phyloP scores from a whole-genome alignment of 805 yeast genomes.

The Clavispora santaluciae region DNA sequence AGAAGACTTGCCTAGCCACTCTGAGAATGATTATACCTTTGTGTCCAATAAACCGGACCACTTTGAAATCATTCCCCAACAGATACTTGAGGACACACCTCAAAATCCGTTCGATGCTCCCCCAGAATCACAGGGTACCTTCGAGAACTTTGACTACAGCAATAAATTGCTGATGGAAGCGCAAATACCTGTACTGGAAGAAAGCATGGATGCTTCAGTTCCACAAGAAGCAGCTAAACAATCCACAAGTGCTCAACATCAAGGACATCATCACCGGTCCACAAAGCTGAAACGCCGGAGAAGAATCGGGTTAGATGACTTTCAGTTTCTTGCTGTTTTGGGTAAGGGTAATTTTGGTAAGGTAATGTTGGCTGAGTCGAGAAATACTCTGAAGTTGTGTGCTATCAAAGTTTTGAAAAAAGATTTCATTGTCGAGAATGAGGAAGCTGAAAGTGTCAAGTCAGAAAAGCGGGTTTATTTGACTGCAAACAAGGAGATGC shows the following conservation, averaged over 20 bases:
- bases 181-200: not conserved
- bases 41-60: slow-evolving; percentile 19
- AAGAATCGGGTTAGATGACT: slow-evolving; percentile 89
- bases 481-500: slow-evolving; percentile 78
- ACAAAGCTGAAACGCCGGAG: slow-evolving; percentile 44
- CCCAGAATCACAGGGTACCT: slow-evolving; percentile 3
- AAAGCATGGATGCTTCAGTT: not conserved
- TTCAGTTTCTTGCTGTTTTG: slow-evolving; percentile 86
- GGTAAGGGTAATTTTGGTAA: slow-evolving; percentile 99
- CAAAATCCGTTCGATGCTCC: slow-evolving; percentile 8
- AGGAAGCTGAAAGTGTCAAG: slow-evolving; percentile 91
- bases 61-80: slow-evolving; percentile 4
- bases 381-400: slow-evolving; percentile 73
- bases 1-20: not conserved
- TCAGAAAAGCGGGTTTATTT: slow-evolving; percentile 91
- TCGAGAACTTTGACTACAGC: slow-evolving; percentile 26
- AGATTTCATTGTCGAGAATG: slow-evolving; percentile 91
- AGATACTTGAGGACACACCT: not conserved
- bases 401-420: slow-evolving; percentile 96
- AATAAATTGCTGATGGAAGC: slow-evolving; percentile 7
- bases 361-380: slow-evolving; percentile 94
- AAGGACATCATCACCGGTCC: slow-evolving; percentile 10
- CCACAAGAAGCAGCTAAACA: not conserved
- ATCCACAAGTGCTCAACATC: not conserved
- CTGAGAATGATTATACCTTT: slow-evolving; percentile 18